phyloP scores from a whole-genome alignment of 106 monocot species.

The Apostasia ramifera region DNA sequence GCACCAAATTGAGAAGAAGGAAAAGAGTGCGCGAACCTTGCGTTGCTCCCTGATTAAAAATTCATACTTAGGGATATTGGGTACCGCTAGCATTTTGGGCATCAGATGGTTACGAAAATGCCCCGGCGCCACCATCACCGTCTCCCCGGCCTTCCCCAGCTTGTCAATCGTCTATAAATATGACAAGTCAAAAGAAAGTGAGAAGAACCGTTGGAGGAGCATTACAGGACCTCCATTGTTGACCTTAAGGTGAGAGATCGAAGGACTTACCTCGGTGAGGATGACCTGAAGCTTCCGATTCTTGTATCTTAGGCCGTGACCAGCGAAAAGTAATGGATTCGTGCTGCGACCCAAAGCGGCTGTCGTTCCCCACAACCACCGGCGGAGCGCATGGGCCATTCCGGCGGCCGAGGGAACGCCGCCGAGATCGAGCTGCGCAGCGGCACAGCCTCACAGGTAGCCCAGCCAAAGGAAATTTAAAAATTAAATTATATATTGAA shows the following conservation, averaged over 20 bases:
- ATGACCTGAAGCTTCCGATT: conserved; percentile 95
- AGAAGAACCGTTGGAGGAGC: not conserved
- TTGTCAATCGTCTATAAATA: conserved; percentile 66
- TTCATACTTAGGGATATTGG: conserved; percentile 74
- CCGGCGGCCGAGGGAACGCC: not conserved
- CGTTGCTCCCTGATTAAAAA: conserved; percentile 64
- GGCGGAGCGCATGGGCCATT: conserved; percentile 6
- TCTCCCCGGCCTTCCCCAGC: conserved; percentile 81
- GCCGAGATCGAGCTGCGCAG: not conserved
- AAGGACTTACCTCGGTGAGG: conserved; percentile 65
- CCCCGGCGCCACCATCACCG: conserved; percentile 87
- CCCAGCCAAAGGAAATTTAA: too few species aligned
- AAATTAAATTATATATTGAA: too few species aligned
- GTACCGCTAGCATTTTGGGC: conserved; percentile 93
- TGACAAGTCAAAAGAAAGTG: not conserved
- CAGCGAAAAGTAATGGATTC: conserved; percentile 53
- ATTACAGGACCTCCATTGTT: not conserved
- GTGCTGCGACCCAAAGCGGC: conserved; percentile 19
- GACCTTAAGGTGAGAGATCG: not conserved
- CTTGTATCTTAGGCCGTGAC: conserved; percentile 68
- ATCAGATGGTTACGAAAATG: conserved; percentile 91
- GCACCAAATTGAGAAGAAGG: too few species aligned
- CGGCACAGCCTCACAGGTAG: too few species aligned
- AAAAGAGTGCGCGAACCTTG: conserved; percentile 33
- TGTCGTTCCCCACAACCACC: not conserved